Evolutionary conservation across 495 filamentous ascomycete species (phyloP), one percentile per base, ranked within the genome.

Genomic region (Lasiosphaeris hirsuta): DNA sequence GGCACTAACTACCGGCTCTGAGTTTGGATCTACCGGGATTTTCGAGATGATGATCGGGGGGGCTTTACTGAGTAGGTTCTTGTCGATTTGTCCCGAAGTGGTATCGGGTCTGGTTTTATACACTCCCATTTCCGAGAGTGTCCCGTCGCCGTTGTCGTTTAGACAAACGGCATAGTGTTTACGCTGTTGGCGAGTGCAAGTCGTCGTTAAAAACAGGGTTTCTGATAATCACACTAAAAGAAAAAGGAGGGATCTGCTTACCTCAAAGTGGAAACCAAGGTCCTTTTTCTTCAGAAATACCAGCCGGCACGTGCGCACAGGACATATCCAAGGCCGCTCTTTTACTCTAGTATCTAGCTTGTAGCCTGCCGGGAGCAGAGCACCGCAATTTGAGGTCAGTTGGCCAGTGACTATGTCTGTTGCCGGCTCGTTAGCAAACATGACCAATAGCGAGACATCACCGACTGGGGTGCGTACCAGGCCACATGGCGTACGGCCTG

Each of bases 61-160:
- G 10, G 52, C 63, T 1, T 17, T 14, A 9, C 18, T 7, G 51
- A 8, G 19, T 57, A 61, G 30, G 48, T 62, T 41, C 49, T 60
- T 14, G 10, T 39, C 13, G 11, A 11, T 30, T 41, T 40, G 3
- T n/a, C 15, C 23, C 23, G 23, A 2, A 30, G 23, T 50, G 51
- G 37, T 14, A 17, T 43, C 6, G 53, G 52, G 9, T 57, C 57
- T 56, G 62, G 36, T 37, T 4, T 18, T 41, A 23, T 66, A 68
- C 0, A 33, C 58, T 6, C 56, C 58, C 9, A 64, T 44, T 17
- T 66, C 10, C 0, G 70, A 64, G 13, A 77, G 57, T 0, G 70
- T 75, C 0, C 72, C 70, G 18, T 75, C 72, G 39, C 58, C 41
- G 38, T 77, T 75, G 42, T 77, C 73, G 13, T 75, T 73, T 7